Conservation (phyloP, 163 green algal genomes). For the Volvox carteri region DNA sequence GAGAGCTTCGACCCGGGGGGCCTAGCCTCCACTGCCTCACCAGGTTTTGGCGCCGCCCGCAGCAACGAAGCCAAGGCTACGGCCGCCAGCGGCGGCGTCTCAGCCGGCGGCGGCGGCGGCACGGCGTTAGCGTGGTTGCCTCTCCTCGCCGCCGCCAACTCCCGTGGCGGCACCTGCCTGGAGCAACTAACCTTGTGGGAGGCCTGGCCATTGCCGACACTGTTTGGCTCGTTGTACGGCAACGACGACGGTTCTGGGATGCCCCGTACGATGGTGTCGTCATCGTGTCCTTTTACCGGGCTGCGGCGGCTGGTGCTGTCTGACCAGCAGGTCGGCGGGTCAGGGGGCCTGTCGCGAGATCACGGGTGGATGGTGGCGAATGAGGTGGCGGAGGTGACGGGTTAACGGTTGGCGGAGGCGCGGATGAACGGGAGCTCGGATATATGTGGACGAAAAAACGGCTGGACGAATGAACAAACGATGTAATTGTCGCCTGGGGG, state of each 20-base stretch:
- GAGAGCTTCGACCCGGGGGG: conserved; percentile 30
- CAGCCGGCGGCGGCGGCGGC: neutral
- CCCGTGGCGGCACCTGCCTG: neutral
- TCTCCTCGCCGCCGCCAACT: conserved; percentile 10
- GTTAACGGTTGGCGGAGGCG: too few relatives aligned
- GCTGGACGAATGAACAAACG: too few relatives aligned
- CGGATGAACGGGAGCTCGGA: too few relatives aligned
- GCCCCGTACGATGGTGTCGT: neutral
- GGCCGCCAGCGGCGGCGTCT: too few relatives aligned
- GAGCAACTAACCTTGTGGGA: conserved; percentile 41
- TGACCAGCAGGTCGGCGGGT: conserved; percentile 41
- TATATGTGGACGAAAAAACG: too few relatives aligned
- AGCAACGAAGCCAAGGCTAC: too few relatives aligned
- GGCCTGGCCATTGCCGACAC: conserved; percentile 29
- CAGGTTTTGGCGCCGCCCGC: too few relatives aligned
- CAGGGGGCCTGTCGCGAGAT: too few relatives aligned
- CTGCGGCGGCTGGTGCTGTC: conserved; percentile 48
- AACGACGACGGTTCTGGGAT: neutral
- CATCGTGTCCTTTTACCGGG: neutral
- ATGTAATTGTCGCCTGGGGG: too few relatives aligned
- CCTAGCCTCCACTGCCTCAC: too few relatives aligned
- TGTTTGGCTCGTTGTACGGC: neutral
- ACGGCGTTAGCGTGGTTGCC: conserved; percentile 1
- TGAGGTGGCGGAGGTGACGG: too few relatives aligned
- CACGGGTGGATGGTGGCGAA: too few relatives aligned